Percentiles rank a stretch among this genome's conserved stretches.
phyloP scores from a whole-genome alignment of 2,329 filamentous ascomycete genomes.

The Trichoderma harzianum region DNA sequence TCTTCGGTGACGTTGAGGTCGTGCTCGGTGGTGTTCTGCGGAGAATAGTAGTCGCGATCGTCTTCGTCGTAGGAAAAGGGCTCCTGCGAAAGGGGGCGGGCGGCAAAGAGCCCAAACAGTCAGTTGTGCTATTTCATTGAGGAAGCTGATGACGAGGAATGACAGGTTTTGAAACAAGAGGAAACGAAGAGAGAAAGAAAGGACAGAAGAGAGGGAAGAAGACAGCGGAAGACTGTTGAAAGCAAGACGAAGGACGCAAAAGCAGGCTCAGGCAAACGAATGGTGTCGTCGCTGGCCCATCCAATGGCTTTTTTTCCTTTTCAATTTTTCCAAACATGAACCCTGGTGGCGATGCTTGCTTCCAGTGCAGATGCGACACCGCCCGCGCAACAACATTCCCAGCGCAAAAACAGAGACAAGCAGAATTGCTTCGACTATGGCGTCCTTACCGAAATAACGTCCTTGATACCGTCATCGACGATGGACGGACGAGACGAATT shows the following conservation, averaged over 20 bases:
- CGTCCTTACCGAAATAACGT: constrained; percentile 17
- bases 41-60: constrained; percentile 31
- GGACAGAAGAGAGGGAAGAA: too few relatives aligned
- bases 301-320: not conserved
- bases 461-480: constrained; percentile 16
- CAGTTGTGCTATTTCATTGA: not conserved
- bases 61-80: constrained; percentile 41
- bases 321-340: not conserved
- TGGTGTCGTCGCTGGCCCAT: not conserved
- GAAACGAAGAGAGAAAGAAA: not conserved
- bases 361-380: not conserved
- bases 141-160: not conserved
- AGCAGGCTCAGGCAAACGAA: not conserved
- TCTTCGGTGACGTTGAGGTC: constrained; percentile 46
- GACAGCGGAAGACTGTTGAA: not conserved
- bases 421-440: not conserved
- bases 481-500: constrained; percentile 19
- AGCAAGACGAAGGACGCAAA: not conserved
- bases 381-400: not conserved
- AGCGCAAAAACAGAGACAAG: not conserved
- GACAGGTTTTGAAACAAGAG: not conserved
- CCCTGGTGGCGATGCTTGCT: not conserved
- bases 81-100: constrained; percentile 23
- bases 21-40: constrained; percentile 31
- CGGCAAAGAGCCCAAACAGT: not conserved